These are phyloP conservation scores for Amesomyces nigricolor DNA, from an alignment of 2,329 filamentous ascomycete species.

Conservation along the genomic window DNA sequence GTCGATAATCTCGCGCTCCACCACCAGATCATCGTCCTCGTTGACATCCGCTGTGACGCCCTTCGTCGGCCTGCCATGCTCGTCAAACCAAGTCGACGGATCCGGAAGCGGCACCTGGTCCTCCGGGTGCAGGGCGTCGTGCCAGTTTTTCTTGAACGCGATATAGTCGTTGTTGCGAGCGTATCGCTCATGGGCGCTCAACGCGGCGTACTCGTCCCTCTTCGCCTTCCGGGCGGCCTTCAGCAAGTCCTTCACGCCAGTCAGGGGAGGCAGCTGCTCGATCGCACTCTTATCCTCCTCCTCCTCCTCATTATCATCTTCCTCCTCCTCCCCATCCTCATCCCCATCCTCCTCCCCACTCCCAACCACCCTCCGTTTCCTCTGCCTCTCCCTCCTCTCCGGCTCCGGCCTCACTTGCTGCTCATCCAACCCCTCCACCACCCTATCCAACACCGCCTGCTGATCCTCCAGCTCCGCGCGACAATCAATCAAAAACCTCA, in stretches of 20 bases:
- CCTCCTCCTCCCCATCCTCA: conserved; percentile 4
- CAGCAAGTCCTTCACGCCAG: conserved; percentile 33
- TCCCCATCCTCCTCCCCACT: conserved; percentile 20
- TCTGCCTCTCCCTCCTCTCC: conserved; percentile 18
- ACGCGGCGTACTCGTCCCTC: conserved; percentile 37
- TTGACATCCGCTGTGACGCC: conserved; percentile 33
- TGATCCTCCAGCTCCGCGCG: conserved; percentile 47
- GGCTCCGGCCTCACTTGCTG: conserved; percentile 23
- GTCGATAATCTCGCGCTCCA: conserved; percentile 58
- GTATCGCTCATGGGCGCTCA: conserved; percentile 45
- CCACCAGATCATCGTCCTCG: conserved; percentile 61
- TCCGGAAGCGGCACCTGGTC: conserved; percentile 48
- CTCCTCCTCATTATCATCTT: conserved; percentile 19
- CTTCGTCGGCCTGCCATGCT: conserved; percentile 39
- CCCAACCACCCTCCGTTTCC: conserved; percentile 6
- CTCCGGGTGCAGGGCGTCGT: conserved; percentile 46
- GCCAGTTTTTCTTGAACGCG: conserved; percentile 54
- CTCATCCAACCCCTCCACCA: conserved; percentile 30
- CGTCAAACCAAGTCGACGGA: conserved; percentile 49
- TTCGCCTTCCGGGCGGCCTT: conserved; percentile 35
- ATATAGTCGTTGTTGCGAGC: conserved; percentile 54
- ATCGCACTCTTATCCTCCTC: conserved; percentile 27
- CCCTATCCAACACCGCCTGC: conserved; percentile 34
- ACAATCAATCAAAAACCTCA: conserved; percentile 46
- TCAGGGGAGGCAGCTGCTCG: conserved; percentile 24